A percentile compares a stretch with the other conserved stretches of the same genome.
Conservation (phyloP, 2,329 filamentous ascomycete species). For the Cordyceps javanica region DNA sequence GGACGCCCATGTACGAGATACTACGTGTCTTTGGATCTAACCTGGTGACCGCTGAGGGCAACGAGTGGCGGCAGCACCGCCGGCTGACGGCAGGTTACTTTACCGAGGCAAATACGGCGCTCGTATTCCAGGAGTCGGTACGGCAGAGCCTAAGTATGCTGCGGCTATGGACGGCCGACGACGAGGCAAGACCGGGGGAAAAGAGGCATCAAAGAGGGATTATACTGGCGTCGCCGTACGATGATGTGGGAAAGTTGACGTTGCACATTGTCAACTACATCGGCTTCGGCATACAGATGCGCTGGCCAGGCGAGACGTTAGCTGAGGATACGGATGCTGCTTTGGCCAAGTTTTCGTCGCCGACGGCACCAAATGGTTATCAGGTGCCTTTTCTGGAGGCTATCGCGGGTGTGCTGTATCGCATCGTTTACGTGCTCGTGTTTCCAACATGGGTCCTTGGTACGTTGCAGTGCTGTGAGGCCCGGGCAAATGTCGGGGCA, state of each 20-base stretch:
- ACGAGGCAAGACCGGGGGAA: conserved; percentile 19
- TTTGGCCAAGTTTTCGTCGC: conserved; percentile 42
- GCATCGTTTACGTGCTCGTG: conserved; percentile 56
- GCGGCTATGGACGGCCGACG: conserved; percentile 44
- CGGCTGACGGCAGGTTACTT: conserved; percentile 67
- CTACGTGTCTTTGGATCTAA: conserved; percentile 58
- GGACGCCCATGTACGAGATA: conserved; percentile 29
- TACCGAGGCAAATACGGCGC: conserved; percentile 66
- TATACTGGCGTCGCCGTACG: conserved; percentile 50
- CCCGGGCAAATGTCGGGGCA: no score
- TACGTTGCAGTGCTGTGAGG: conserved; percentile 23
- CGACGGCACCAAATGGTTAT: conserved; percentile 44
- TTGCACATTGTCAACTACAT: conserved; percentile 58
- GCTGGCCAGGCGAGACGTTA: conserved; percentile 57
- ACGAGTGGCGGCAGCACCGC: conserved; percentile 64
- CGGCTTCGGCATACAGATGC: conserved; percentile 59
- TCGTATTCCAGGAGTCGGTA: conserved; percentile 59
- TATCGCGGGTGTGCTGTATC: conserved; percentile 54
- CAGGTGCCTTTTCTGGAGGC: conserved; percentile 61
- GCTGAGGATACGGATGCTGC: conserved; percentile 37
- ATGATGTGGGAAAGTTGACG: conserved; percentile 58
- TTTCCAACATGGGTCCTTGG: conserved; percentile 51
- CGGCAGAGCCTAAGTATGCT: conserved; percentile 58
- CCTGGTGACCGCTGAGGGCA: conserved; percentile 63
- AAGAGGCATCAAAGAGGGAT: conserved; percentile 12